These are phyloP conservation scores for Exophiala calicioides DNA, from an alignment of 2,329 filamentous ascomycete genomes.

Conservation along the genomic window DNA sequence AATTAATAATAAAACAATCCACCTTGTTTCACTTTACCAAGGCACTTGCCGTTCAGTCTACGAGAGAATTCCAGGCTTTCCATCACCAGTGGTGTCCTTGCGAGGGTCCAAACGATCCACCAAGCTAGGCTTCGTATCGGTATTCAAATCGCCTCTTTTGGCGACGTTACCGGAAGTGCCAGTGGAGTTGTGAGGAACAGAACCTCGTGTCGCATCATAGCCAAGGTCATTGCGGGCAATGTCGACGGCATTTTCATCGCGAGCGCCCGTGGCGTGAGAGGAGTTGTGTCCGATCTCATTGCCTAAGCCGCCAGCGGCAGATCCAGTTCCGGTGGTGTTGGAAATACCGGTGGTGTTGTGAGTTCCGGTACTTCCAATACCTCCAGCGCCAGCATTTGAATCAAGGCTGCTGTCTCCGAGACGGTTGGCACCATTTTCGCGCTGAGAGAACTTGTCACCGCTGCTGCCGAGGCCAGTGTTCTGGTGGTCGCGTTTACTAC, in stretches of 20 bases:
- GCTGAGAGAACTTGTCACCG: too few species aligned
- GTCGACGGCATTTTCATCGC: too few species aligned
- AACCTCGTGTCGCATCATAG: background rate
- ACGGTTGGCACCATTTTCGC: too few species aligned
- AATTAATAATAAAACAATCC: too few species aligned
- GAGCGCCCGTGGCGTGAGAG: too few species aligned
- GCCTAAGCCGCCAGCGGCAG: background rate
- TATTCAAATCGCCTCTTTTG: too few species aligned
- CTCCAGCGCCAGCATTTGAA: slow-evolving; percentile 2
- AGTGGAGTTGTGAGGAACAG: background rate
- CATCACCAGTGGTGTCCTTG: slow-evolving; percentile 56
- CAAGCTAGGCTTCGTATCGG: slow-evolving; percentile 48
- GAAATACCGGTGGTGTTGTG: background rate
- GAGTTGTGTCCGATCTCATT: background rate
- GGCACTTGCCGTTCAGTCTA: background rate
- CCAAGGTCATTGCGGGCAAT: background rate
- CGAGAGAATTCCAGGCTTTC: slow-evolving; percentile 55
- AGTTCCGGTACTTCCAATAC: background rate
- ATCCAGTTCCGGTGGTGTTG: background rate
- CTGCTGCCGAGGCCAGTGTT: too few species aligned
- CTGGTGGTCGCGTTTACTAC: too few species aligned
- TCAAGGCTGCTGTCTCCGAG: too few species aligned
- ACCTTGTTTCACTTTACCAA: too few species aligned
- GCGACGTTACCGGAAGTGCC: too few species aligned
- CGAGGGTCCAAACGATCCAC: slow-evolving; percentile 58